Percentiles rank a stretch among this genome's conserved stretches.
phyloP scores from a whole-genome alignment of 192 early-diverging fungal species.

The Coemansia sp. region DNA sequence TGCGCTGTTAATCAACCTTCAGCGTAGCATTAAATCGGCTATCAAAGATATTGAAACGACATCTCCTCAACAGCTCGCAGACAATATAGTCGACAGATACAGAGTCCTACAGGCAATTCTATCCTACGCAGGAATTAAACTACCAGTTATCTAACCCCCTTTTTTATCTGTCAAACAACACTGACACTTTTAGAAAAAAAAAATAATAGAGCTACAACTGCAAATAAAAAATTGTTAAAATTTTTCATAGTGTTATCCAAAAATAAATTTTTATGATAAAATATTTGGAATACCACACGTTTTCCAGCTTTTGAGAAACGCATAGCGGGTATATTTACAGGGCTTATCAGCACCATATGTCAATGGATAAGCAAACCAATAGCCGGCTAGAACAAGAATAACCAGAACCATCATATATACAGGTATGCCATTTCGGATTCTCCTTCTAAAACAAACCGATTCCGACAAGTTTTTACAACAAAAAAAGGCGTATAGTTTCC shows the following conservation, averaged over 20 bases:
- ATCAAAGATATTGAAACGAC: conserved; percentile 14
- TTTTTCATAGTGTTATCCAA: background rate
- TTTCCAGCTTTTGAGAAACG: conserved; percentile 12
- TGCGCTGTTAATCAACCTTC: conserved; percentile 19
- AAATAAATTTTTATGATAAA: background rate
- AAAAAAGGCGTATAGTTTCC: background rate
- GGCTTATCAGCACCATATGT: conserved; percentile 22
- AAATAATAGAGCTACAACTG: too few relatives aligned
- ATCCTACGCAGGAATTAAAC: conserved; percentile 17
- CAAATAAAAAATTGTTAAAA: too few relatives aligned
- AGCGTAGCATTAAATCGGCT: conserved; percentile 20
- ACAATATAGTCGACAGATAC: conserved; percentile 31
- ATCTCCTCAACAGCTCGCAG: conserved; percentile 17
- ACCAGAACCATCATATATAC: background rate
- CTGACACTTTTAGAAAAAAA: too few relatives aligned
- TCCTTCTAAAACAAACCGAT: too few relatives aligned
- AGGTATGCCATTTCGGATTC: too few relatives aligned
- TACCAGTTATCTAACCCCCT: conserved; percentile 17
- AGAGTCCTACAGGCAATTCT: conserved; percentile 25
- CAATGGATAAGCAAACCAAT: conserved; percentile 21
- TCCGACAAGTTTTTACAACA: too few relatives aligned
- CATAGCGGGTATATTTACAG: conserved; percentile 9
- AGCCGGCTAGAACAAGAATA: background rate
- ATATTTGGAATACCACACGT: conserved; percentile 8
- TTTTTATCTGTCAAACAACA: background rate